These are phyloP conservation scores for Colletotrichum sp. DNA, from an alignment of 2,329 filamentous ascomycete genomes.

Conservation along the genomic window DNA sequence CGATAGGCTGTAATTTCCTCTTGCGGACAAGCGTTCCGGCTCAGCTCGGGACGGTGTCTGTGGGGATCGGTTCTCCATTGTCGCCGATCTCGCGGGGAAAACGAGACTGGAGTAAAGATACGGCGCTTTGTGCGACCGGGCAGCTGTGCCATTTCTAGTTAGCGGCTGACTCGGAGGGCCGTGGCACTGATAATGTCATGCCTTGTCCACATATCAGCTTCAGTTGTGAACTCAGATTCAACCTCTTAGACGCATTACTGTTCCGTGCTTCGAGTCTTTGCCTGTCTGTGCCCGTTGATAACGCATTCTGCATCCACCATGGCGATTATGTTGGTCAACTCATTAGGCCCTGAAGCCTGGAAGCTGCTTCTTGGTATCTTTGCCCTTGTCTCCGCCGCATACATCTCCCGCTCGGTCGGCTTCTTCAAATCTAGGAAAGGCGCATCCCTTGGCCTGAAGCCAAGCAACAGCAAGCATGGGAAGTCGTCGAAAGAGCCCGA, in stretches of 20 bases:
- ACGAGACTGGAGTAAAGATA: slow-evolving; percentile 2
- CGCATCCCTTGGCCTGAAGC: neutral
- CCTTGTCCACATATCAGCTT: neutral
- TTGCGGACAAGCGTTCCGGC: slow-evolving; percentile 10
- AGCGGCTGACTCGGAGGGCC: neutral
- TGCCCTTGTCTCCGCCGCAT: neutral
- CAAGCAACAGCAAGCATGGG: neutral
- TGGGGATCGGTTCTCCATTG: neutral
- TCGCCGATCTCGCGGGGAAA: slow-evolving; percentile 5
- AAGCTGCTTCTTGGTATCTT: slow-evolving; percentile 2
- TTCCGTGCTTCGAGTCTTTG: neutral
- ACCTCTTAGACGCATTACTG: neutral
- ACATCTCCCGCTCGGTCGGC: neutral
- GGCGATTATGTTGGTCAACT: neutral
- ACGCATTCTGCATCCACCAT: neutral
- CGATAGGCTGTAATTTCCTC: slow-evolving; percentile 16
- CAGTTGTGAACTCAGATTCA: neutral
- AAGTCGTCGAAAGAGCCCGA: neutral
- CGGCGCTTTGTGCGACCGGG: neutral
- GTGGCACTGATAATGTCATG: neutral
- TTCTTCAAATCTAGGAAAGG: neutral
- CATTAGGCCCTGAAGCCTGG: neutral
- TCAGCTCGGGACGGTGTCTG: slow-evolving; percentile 2
- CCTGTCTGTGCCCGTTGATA: neutral
- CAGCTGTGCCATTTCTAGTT: neutral